Evolutionary conservation across 371 early-diverging fungal genomes (phyloP), one percentile per base, ranked within the genome.

Genomic region (Enterocytospora artemiae): DNA sequence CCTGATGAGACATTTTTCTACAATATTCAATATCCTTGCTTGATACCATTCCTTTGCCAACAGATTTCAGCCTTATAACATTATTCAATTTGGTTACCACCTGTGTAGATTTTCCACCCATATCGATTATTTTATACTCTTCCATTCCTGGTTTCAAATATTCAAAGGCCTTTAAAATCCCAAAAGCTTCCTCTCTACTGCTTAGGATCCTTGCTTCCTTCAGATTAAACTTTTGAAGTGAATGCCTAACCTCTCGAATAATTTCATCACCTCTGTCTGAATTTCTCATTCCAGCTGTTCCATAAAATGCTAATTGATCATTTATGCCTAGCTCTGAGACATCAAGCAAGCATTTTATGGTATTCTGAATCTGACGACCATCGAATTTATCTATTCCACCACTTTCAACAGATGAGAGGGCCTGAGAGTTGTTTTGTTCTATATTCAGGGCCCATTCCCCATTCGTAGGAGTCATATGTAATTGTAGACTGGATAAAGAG

Each of bases 71-170:
- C n/a, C 16, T 43, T n/a, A 44, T 51, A 16, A 9, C 4, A 22
- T 12, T 12, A 12, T 37, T 18, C 7, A 22, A 12, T 32, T 60
- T 60, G 20, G 7, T 2, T 18, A 60, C 48, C 14, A 77, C 59
- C 34, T 77, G 75, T 16, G 67, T 57, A 50, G 73, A 73, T 27
- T 56, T 65, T 1, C 77, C 77, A 1, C 77, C 77, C 69, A 77
- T 65, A 41, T 77, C 77, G 20, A 77, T 59, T 45, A 77, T 56
- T 2, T 5, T 3, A 36, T 27, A 65, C 5, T 52, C n/a, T 7
- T 30, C 32, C 24, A 45, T n/a, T 27, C 55, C 20, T 27, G 31
- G 28, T 14, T 24, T 16, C 3, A 46, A 34, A 9, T 59, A 3
- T 18, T 31, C 44, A 25, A 73, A 55, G 2, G 74, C 49, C 34